Percentiles rank a stretch among this genome's conserved stretches.
Evolutionary conservation across 176 grass and related monocot genomes (phyloP).

Genomic region (Carex myosuroides): DNA sequence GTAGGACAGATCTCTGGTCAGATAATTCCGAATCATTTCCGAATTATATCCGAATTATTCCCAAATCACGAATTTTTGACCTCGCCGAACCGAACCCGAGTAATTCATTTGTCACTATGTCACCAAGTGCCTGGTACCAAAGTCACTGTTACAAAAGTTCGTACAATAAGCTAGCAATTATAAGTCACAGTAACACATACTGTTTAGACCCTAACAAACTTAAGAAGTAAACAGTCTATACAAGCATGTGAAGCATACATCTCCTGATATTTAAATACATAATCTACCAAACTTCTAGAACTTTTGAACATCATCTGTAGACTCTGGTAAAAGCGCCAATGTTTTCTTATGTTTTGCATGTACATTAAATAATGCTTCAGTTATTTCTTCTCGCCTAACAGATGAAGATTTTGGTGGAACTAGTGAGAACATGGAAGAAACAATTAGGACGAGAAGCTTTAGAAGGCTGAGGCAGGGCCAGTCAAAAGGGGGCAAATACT

Average conservation of each 20-base stretch:
- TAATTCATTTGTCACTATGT: not conserved
- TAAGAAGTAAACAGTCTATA: not conserved
- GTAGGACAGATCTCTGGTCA: too few relatives aligned
- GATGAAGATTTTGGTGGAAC: not conserved
- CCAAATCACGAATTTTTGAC: too few relatives aligned
- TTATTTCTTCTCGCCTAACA: not conserved
- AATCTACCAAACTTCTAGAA: not conserved
- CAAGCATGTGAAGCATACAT: not conserved
- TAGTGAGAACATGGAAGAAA: not conserved
- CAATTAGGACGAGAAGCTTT: not conserved
- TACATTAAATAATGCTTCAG: not conserved
- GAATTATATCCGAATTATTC: too few relatives aligned
- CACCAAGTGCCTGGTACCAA: not conserved
- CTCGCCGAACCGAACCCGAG: too few relatives aligned
- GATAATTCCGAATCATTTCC: too few relatives aligned
- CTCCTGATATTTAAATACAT: not conserved
- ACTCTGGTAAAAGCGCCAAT: not conserved
- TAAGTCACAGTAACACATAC: not conserved
- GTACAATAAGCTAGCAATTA: not conserved
- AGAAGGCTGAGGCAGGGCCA: not conserved
- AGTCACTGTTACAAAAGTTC: not conserved
- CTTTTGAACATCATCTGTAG: not conserved
- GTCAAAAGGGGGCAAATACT: constrained; percentile 1
- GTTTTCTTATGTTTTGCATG: not conserved
- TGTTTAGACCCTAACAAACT: not conserved